Evolutionary conservation across 139 green algal genomes (phyloP), one percentile per base, ranked within the genome.

Genomic region (Gonium pectorale): DNA sequence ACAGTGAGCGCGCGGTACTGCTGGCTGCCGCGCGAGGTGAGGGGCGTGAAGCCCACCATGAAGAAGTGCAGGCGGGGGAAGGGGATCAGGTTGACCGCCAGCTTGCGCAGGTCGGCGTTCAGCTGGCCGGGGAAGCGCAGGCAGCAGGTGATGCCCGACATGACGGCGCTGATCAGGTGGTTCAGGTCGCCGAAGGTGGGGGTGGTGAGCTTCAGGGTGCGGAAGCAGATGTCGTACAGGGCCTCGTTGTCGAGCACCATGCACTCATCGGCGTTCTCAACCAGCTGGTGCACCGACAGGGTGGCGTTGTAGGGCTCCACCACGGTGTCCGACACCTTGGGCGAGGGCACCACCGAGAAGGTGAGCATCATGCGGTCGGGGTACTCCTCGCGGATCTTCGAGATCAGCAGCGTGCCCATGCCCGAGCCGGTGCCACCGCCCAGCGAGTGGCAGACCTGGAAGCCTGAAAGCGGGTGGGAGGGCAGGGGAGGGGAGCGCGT

Each of bases 221-320:
- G 95, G 96, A 99, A 99, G 95, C 96, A 98, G 86, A 99, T 99
- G 88, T 99, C 96, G 83, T 97, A 97, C 74, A 98, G 91, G 3
- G 94, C 94, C 90, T 97, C 94, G 77, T 83, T 83, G 31, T 83
- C 77, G 8, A 83, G 77, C 4, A 83, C 92, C 94, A 99, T 98
- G 93, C 95, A 98, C 94, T 98, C 96, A 67, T 99, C 96, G 46
- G 96, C 96, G 81, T 98, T 98, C 90, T 99, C 96, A 22, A 98
- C 95, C 66, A 98, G 84, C 88, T 97, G 98, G 90, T 99, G 98
- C 11, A 99, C 97, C n/a, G 98, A 99, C 70, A 99, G 94, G 54
- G 98, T 99, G 86, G 97, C 98, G 86, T 99, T 99, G 95, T 99
- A 99, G 70, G 98, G 98, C 95, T 99, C 98, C 69, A 99, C 98